These are phyloP conservation scores for Talaromyces nanjingensis DNA, from an alignment of 495 filamentous ascomycete species.

Conservation along the genomic window DNA sequence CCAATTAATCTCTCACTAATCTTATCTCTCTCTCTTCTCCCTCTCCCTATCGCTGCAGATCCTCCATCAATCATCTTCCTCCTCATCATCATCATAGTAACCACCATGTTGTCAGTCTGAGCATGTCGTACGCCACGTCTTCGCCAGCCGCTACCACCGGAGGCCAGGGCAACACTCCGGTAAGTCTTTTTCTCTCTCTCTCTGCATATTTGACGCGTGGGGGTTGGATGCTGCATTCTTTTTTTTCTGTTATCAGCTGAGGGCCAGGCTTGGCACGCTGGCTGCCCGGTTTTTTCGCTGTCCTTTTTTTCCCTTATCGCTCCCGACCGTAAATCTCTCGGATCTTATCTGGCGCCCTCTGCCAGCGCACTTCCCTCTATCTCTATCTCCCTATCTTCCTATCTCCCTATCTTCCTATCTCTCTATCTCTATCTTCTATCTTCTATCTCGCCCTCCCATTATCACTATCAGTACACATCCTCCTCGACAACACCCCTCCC, in stretches of 20 bases:
- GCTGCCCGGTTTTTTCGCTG: slow-evolving; percentile 10
- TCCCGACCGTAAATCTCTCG: slow-evolving; percentile 26
- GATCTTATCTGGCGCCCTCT: slow-evolving; percentile 40
- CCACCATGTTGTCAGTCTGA: slow-evolving; percentile 38
- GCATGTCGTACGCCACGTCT: slow-evolving; percentile 54
- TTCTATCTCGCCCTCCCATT: slow-evolving; percentile 12
- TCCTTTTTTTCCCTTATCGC: slow-evolving; percentile 11
- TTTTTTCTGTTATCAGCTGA: slow-evolving; percentile 12
- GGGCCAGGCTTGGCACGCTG: background rate
- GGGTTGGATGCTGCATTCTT: slow-evolving; percentile 2
- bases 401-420: slow-evolving; percentile 20
- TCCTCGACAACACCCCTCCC: slow-evolving; percentile 1
- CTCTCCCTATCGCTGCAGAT: slow-evolving; percentile 23
- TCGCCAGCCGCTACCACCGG: slow-evolving; percentile 63
- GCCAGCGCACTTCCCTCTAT: slow-evolving; percentile 14
- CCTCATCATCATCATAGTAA: slow-evolving; percentile 4
- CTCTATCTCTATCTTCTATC: slow-evolving; percentile 13
- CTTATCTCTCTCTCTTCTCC: background rate
- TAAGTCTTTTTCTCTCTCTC: slow-evolving; percentile 34
- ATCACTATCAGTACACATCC: background rate
- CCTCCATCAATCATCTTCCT: slow-evolving; percentile 23
- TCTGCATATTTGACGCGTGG: slow-evolving; percentile 5
- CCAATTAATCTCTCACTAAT: slow-evolving; percentile 3
- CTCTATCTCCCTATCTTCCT: slow-evolving; percentile 12
- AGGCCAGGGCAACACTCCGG: slow-evolving; percentile 58